Evolutionary conservation across 2,329 filamentous ascomycete genomes (phyloP).

Genomic region (Aphanocladium album): DNA sequence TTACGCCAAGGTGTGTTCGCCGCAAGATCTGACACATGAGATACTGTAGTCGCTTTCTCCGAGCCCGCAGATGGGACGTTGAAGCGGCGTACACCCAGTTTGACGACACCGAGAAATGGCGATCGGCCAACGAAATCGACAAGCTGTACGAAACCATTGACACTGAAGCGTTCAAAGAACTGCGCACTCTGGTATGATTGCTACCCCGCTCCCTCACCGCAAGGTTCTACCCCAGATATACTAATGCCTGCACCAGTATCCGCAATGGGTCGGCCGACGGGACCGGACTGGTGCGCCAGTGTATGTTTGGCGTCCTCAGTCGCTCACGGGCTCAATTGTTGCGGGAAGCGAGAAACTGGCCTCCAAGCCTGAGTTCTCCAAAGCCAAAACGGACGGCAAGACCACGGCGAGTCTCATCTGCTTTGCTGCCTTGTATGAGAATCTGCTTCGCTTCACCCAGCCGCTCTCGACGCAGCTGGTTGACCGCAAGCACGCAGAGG

Average conservation of each 20-base stretch:
- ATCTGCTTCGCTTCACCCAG: conserved; percentile 79
- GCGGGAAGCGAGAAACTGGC: conserved; percentile 66
- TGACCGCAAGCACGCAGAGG: conserved; percentile 65
- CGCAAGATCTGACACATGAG: not conserved
- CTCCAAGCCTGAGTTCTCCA: conserved; percentile 51
- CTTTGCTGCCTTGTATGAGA: conserved; percentile 89
- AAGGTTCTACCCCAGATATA: not conserved
- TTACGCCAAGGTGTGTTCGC: not conserved
- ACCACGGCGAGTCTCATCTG: conserved; percentile 72
- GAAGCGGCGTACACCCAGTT: conserved; percentile 79
- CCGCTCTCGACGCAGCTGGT: conserved; percentile 74
- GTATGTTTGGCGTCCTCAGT: conserved; percentile 2
- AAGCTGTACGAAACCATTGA: conserved; percentile 83
- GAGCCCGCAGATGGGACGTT: conserved; percentile 75
- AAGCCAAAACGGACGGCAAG: conserved; percentile 60
- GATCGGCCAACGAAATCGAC: conserved; percentile 71
- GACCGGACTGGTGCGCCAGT: not conserved
- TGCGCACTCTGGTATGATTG: conserved; percentile 61
- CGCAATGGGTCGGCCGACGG: not conserved
- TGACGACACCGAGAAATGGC: conserved; percentile 83
- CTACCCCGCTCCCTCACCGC: not conserved
- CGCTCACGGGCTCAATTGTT: conserved; percentile 74
- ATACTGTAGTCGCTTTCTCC: conserved; percentile 66
- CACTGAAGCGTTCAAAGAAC: conserved; percentile 74
- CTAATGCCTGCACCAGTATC: not conserved